Base-by-base conservation (phyloP, 192 early-diverging fungal species). In the Coemansia sp. region DNA sequence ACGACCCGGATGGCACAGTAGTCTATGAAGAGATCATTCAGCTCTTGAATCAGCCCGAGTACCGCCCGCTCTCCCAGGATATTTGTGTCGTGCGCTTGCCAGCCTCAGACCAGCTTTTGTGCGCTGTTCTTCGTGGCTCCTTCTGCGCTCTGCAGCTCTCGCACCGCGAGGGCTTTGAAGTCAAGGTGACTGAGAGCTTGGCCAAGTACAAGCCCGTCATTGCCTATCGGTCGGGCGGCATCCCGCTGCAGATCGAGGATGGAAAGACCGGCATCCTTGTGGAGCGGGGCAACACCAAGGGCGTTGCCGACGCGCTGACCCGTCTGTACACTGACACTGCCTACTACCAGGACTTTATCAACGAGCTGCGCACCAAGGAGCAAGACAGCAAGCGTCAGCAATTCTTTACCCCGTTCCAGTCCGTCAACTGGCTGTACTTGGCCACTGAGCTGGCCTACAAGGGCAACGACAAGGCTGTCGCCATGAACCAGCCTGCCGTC, bases 131-230 rank as follows among this genome's bases (percentile, higher is more conserved):
- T 50, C 79, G 89, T 20, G 86, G 88, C 33, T 87, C 91, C 1
- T 79, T 87, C 71, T 86, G 91, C 40, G 88, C 89, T 8, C 70
- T 92, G 56, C 92, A 94, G 73, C 78, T 93, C 5, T 91, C 89
- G 8, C 88, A 88, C 58, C 86, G 89, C 48, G 91, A 93, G 84
- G 91, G 91, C 35, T 93, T 93, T 59, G 91, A 93, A 76, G 86
- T 93, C 83, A 94, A 91, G 74, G 89, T 92, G 37, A 93, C 90
- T 13, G 92, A 93, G 66, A 82, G 89, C 11, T 70, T 89, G 51
- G 70, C 77, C 18, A 92, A 92, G 73, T 86, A 83, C 76, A 84
- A 83, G 85, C 89, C 69, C 73, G 92, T 88, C 18, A 73, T 89
- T 65, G 87, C 84, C n/a, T 86, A 84, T 63, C 76, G 74, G 39